A percentile compares a stretch with the other conserved stretches of the same genome.
Evolutionary conservation across 192 early-diverging fungal species (phyloP).

Genomic region (Dispira simplex): DNA sequence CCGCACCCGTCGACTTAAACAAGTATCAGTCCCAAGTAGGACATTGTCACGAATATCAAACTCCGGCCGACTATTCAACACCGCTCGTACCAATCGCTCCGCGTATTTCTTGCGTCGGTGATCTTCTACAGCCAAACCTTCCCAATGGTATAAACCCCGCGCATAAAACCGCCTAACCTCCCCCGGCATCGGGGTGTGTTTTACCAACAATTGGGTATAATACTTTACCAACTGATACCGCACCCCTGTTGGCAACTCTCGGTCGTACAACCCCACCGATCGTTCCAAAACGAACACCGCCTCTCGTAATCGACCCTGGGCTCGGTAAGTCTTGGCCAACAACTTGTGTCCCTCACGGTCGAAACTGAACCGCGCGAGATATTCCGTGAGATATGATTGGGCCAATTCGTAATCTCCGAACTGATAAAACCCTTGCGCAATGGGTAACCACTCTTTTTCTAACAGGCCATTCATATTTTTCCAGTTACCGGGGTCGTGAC

Average conservation of each 20-base stretch:
- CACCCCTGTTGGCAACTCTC: background rate
- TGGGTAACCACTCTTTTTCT: conserved; percentile 5
- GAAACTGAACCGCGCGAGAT: background rate
- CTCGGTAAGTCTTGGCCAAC: background rate
- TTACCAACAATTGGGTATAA: background rate
- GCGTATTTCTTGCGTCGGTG: no score
- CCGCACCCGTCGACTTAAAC: no score
- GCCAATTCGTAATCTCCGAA: background rate
- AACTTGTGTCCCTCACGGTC: background rate
- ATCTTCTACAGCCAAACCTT: no score
- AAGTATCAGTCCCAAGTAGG: no score
- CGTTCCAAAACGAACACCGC: background rate
- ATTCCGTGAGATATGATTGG: background rate
- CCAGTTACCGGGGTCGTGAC: no score
- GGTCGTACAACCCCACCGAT: background rate
- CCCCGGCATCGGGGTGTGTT: background rate
- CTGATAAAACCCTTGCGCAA: background rate
- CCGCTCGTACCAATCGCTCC: no score
- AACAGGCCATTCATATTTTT: background rate
- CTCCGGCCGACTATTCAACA: no score
- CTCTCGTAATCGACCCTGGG: conserved; percentile 2
- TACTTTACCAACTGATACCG: background rate
- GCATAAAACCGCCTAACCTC: background rate
- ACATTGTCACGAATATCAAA: no score
- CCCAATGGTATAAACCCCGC: conserved; percentile 1